These are phyloP conservation scores for Sugiyamaella neomexicana DNA, from an alignment of 1,139 yeast genomes.

Conservation along the genomic window DNA sequence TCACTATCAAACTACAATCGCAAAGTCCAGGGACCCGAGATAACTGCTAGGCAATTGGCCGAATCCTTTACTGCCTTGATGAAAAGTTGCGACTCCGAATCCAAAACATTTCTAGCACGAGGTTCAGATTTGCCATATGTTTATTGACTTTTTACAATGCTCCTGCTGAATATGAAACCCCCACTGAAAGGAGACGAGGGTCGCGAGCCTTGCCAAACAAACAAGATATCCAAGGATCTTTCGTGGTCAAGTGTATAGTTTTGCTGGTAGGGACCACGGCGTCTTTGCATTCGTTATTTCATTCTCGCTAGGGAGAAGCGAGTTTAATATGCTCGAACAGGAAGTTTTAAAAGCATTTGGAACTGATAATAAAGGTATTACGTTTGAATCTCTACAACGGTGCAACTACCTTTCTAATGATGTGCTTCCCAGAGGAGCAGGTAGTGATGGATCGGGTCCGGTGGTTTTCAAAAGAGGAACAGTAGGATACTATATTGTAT, in stretches of 20 bases:
- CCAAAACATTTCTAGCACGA: conserved; percentile 39
- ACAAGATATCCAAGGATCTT: conserved; percentile 52
- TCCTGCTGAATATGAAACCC: conserved; percentile 22
- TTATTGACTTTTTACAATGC: conserved; percentile 40
- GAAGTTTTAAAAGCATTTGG: conserved; percentile 42
- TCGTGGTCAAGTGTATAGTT: conserved; percentile 53
- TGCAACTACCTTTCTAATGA: conserved; percentile 51
- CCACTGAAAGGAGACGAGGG: conserved; percentile 21
- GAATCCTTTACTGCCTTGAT: conserved; percentile 39
- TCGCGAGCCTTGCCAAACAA: conserved; percentile 51
- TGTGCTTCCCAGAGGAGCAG: conserved; percentile 56
- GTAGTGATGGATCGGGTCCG: conserved; percentile 47
- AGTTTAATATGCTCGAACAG: conserved; percentile 44
- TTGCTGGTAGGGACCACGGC: conserved; percentile 65
- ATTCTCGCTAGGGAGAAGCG: conserved; percentile 50
- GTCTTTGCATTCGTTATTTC: conserved; percentile 50
- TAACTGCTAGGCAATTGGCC: conserved; percentile 42
- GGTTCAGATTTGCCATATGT: conserved; percentile 34
- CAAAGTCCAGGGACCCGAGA: conserved; percentile 30
- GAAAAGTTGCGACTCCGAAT: conserved; percentile 8
- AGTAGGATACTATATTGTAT: conserved; percentile 48
- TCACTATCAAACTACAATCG: conserved; percentile 41
- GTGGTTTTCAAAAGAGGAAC: conserved; percentile 51
- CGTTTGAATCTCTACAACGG: conserved; percentile 53
- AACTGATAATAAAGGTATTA: conserved; percentile 26